Evolutionary conservation across 257 asterid species (phyloP).

Genomic region (Paraleonurus japonicus): DNA sequence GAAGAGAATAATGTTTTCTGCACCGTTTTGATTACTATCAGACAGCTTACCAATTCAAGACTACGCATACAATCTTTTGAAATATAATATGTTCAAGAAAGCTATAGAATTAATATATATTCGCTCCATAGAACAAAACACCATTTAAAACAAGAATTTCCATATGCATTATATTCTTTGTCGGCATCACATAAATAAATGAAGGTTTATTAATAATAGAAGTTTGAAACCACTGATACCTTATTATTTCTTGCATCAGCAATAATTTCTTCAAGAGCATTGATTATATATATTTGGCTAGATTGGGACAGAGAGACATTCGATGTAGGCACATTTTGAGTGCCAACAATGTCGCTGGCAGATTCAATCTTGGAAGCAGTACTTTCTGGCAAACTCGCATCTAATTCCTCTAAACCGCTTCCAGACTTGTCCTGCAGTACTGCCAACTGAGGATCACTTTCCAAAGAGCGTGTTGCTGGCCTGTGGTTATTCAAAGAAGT

Average conservation of each 20-base stretch:
- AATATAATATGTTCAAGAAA: not conserved
- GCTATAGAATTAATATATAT: too few species aligned
- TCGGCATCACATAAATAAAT: not conserved
- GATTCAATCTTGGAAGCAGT: constrained; percentile 30
- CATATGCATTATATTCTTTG: not conserved
- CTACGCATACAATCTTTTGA: not conserved
- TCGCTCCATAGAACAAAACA: too few species aligned
- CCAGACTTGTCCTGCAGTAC: constrained; percentile 23
- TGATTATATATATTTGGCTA: constrained; percentile 46
- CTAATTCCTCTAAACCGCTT: constrained; percentile 30
- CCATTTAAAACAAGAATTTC: not conserved
- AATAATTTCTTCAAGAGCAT: constrained; percentile 55
- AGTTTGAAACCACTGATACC: constrained; percentile 38
- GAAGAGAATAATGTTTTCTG: constrained; percentile 74
- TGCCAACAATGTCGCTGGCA: constrained; percentile 26
- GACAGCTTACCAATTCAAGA: not conserved
- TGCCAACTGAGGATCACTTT: constrained; percentile 29
- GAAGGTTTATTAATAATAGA: not conserved
- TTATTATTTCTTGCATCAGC: constrained; percentile 67
- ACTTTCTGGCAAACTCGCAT: constrained; percentile 21
- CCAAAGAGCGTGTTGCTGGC: constrained; percentile 20
- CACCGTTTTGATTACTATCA: constrained; percentile 25
- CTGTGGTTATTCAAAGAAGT: constrained; percentile 24
- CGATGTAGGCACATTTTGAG: constrained; percentile 34
- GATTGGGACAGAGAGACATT: constrained; percentile 52